Evolutionary conservation across 257 asterid genomes (phyloP).

Genomic region (Scutellaria baicalensis): DNA sequence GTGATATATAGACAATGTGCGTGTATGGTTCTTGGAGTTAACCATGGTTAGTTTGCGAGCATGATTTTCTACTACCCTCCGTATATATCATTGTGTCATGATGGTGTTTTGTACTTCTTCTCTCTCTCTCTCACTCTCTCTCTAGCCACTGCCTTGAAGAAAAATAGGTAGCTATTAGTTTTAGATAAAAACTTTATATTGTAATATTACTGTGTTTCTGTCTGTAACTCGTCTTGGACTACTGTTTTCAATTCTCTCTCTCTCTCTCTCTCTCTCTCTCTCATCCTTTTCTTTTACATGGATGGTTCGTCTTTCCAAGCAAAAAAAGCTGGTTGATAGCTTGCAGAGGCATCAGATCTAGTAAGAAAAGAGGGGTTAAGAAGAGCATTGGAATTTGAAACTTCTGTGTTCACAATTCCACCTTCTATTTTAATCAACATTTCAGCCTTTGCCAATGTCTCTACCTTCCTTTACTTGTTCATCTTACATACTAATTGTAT

Average conservation of each 20-base stretch:
- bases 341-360: slow-evolving; percentile 60
- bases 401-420: slow-evolving; percentile 12
- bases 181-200: neutral
- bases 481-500: neutral
- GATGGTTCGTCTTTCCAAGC: slow-evolving; percentile 48
- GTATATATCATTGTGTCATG: slow-evolving; percentile 66
- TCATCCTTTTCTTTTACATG: slow-evolving; percentile 17
- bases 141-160: neutral
- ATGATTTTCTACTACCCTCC: slow-evolving; percentile 19
- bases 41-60: slow-evolving; percentile 33
- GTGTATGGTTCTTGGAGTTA: slow-evolving; percentile 15
- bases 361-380: slow-evolving; percentile 23
- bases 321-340: slow-evolving; percentile 38
- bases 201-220: slow-evolving; percentile 9
- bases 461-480: neutral
- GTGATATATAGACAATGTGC: too few species aligned
- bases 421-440: neutral
- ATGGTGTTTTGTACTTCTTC: slow-evolving; percentile 58
- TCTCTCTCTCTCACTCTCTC: slow-evolving; percentile 13
- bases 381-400: slow-evolving; percentile 60
- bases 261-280: slow-evolving; percentile 38
- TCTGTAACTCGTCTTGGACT: slow-evolving; percentile 25
- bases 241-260: slow-evolving; percentile 34
- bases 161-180: slow-evolving; percentile 7
- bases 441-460: neutral